phyloP scores from a whole-genome alignment of 306 rosid species.

The Ziziphus jujuba region DNA sequence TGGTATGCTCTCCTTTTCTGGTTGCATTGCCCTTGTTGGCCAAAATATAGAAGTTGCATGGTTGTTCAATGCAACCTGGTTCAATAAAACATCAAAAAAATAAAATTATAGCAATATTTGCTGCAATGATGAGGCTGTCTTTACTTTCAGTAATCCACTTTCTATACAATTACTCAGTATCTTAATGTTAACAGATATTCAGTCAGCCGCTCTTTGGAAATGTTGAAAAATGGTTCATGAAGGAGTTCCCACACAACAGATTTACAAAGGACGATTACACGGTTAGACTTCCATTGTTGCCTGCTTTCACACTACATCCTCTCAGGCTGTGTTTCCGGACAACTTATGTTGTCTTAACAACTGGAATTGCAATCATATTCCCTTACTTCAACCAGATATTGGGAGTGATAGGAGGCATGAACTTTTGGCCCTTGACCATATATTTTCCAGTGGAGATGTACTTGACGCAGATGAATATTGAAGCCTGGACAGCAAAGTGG shows the following conservation, averaged over 20 bases:
- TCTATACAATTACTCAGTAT: too few relatives aligned
- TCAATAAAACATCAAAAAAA: too few relatives aligned
- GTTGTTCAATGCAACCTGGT: too few relatives aligned
- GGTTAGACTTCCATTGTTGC: constrained; percentile 44
- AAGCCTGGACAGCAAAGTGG: constrained; percentile 60
- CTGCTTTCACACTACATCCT: constrained; percentile 36
- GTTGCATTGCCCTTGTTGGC: too few relatives aligned
- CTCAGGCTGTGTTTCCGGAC: constrained; percentile 55
- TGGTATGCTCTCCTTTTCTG: too few relatives aligned
- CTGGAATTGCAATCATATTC: constrained; percentile 49
- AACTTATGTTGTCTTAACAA: constrained; percentile 49
- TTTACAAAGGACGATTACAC: constrained; percentile 37
- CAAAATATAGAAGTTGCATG: too few relatives aligned
- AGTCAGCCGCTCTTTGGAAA: constrained; percentile 69
- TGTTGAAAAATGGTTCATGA: constrained; percentile 50
- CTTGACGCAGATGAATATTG: constrained; percentile 40
- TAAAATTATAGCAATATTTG: too few relatives aligned
- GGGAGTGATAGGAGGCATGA: constrained; percentile 64
- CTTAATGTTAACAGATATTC: constrained; percentile 48
- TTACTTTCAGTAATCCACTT: too few relatives aligned
- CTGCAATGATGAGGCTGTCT: too few relatives aligned
- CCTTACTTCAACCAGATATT: constrained; percentile 75
- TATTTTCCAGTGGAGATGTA: constrained; percentile 77
- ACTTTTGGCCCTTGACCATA: constrained; percentile 58
- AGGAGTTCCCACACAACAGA: constrained; percentile 34